Percentiles rank a stretch among this genome's conserved stretches.
These are phyloP conservation scores for Phytophthora pseudosyringae DNA, from an alignment of 352 stramenopile genomes.

Conservation along the genomic window DNA sequence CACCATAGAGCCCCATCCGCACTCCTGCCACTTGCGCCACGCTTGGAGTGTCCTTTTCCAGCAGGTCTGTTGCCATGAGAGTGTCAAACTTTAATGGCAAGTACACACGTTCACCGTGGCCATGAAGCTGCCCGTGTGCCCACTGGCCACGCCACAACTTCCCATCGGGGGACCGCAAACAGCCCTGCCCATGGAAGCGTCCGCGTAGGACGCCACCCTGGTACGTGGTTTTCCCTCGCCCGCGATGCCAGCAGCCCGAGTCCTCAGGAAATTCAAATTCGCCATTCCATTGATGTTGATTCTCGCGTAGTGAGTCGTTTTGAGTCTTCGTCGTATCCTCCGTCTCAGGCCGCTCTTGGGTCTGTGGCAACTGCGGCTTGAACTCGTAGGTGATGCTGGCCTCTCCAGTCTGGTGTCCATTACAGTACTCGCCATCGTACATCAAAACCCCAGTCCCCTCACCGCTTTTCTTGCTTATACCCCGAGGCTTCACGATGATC, in stretches of 20 bases:
- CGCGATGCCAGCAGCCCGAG: conserved; percentile 68
- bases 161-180: conserved; percentile 60
- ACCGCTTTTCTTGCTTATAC: conserved; percentile 13
- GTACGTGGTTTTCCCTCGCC: conserved; percentile 63
- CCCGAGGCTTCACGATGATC: conserved; percentile 10
- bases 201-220: conserved; percentile 56
- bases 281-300: conserved; percentile 33
- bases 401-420: conserved; percentile 52
- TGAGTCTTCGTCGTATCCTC: not conserved
- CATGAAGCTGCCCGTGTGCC: conserved; percentile 56
- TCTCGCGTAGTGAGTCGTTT: conserved; percentile 21
- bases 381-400: conserved; percentile 53
- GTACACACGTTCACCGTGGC: conserved; percentile 56
- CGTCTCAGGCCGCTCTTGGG: conserved; percentile 6
- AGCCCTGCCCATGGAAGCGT: conserved; percentile 67
- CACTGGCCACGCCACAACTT: conserved; percentile 63
- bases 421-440: conserved; percentile 61
- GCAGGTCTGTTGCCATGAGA: conserved; percentile 42
- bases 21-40: conserved; percentile 7
- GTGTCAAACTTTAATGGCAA: conserved; percentile 52
- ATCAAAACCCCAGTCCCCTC: conserved; percentile 17
- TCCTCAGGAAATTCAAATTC: conserved; percentile 73
- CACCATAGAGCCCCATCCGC: conserved; percentile 52
- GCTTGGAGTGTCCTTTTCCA: conserved; percentile 19
- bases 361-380: conserved; percentile 18